Percentiles rank a stretch among this genome's conserved stretches.
Evolutionary conservation across 305 asterid genomes (phyloP).

Genomic region (Solanum chacoense): DNA sequence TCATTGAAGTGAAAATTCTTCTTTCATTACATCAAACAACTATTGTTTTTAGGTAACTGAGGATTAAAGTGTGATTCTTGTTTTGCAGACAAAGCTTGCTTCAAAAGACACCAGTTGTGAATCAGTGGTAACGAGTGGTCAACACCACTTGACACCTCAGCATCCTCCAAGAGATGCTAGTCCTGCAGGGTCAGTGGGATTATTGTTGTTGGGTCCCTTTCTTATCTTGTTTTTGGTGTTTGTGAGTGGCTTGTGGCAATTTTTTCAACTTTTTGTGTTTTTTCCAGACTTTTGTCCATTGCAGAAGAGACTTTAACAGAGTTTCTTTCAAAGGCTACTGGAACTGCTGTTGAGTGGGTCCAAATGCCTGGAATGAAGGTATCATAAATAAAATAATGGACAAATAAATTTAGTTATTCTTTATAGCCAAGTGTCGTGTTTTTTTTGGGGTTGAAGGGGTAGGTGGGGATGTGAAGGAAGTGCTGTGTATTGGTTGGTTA

Average conservation of each 20-base stretch:
- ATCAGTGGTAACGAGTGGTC: conserved; percentile 94
- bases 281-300: conserved; percentile 91
- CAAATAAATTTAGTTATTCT: neutral
- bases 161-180: conserved; percentile 99
- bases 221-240: conserved; percentile 44
- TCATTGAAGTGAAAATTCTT: neutral
- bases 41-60: neutral
- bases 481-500: neutral
- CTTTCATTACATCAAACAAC: neutral
- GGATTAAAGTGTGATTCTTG: neutral
- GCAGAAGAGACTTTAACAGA: conserved; percentile 92
- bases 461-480: neutral
- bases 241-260: conserved; percentile 38
- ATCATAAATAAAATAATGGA: neutral
- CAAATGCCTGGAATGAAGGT: conserved; percentile 99
- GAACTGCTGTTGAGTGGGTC: conserved; percentile 99
- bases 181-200: conserved; percentile 93
- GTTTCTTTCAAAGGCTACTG: conserved; percentile 94
- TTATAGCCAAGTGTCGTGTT: neutral
- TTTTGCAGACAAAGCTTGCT: conserved; percentile 49
- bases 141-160: conserved; percentile 72
- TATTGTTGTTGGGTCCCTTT: conserved; percentile 49
- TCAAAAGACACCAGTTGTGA: conserved; percentile 92
- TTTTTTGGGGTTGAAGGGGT: neutral
- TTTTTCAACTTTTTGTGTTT: conserved; percentile 24